Conservation (phyloP, 2,329 filamentous ascomycete species). For the Huntiella bhutanensis region DNA sequence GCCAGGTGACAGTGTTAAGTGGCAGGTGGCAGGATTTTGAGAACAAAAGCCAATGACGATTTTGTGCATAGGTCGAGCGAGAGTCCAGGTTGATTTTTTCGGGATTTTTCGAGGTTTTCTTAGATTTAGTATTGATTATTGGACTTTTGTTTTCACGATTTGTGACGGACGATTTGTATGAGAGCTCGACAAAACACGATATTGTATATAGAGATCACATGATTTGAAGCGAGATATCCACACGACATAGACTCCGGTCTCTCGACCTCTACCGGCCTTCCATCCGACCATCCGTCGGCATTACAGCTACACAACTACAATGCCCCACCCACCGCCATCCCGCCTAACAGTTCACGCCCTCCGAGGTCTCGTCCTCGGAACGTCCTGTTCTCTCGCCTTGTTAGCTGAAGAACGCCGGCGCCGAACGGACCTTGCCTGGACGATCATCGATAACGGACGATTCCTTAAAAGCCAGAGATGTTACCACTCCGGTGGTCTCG, state of each 20-base stretch:
- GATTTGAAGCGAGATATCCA: no score
- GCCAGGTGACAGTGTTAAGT: no score
- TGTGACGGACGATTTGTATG: no score
- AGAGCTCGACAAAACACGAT: no score
- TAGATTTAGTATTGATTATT: no score
- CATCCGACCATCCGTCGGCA: conserved; percentile 1
- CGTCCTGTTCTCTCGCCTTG: conserved; percentile 35
- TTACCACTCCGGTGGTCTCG: conserved; percentile 11
- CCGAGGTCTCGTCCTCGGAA: conserved; percentile 35
- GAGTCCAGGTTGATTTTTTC: no score
- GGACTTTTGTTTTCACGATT: no score
- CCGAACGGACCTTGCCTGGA: conserved; percentile 30
- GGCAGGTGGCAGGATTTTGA: no score
- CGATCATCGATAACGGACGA: conserved; percentile 30
- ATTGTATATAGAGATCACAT: no score
- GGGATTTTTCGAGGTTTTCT: no score
- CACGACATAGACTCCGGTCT: not conserved
- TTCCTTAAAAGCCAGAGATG: conserved; percentile 11
- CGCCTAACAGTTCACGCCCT: conserved; percentile 36
- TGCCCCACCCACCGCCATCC: conserved; percentile 31
- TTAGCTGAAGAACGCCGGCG: conserved; percentile 38
- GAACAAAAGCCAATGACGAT: no score
- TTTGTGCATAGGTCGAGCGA: no score
- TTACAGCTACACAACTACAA: conserved; percentile 18
- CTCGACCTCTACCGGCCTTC: not conserved